These are phyloP conservation scores for Ajuga reptans DNA, from an alignment of 305 asterid species.

Conservation along the genomic window DNA sequence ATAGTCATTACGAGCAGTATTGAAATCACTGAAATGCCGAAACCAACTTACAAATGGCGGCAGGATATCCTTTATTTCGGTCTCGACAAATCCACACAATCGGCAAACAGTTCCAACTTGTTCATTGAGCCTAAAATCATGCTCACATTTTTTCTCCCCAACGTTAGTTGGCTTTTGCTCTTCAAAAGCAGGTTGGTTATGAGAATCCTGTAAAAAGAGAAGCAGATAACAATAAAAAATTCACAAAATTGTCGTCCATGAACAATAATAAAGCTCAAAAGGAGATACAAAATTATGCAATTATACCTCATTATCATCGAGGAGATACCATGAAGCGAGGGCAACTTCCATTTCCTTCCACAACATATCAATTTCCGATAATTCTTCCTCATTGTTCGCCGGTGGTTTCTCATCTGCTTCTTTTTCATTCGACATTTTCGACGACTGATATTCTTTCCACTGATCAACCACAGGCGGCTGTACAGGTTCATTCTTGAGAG, in stretches of 20 bases:
- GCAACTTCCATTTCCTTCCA: constrained; percentile 98
- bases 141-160: constrained; percentile 44
- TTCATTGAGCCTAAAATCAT: constrained; percentile 71
- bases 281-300: neutral
- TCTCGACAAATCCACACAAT: constrained; percentile 64
- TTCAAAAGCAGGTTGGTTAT: constrained; percentile 26
- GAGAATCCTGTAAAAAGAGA: constrained; percentile 38
- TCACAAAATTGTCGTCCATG: neutral
- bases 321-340: constrained; percentile 67
- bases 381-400: constrained; percentile 36
- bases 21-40: neutral
- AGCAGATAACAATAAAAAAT: neutral
- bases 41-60: constrained; percentile 67
- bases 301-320: constrained; percentile 69
- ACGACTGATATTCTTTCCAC: constrained; percentile 69
- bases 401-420: constrained; percentile 35
- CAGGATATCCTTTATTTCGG: constrained; percentile 75
- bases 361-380: constrained; percentile 72
- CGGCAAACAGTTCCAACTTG: constrained; percentile 75
- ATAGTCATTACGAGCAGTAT: neutral
- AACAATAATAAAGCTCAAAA: neutral
- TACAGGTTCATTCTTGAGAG: constrained; percentile 52
- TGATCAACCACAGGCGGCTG: constrained; percentile 74
- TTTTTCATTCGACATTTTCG: constrained; percentile 25
- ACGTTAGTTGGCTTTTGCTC: constrained; percentile 25